Evolutionary conservation across 2,329 filamentous ascomycete genomes (phyloP), one percentile per base, ranked within the genome.

Genomic region (Botrytis galanthina): DNA sequence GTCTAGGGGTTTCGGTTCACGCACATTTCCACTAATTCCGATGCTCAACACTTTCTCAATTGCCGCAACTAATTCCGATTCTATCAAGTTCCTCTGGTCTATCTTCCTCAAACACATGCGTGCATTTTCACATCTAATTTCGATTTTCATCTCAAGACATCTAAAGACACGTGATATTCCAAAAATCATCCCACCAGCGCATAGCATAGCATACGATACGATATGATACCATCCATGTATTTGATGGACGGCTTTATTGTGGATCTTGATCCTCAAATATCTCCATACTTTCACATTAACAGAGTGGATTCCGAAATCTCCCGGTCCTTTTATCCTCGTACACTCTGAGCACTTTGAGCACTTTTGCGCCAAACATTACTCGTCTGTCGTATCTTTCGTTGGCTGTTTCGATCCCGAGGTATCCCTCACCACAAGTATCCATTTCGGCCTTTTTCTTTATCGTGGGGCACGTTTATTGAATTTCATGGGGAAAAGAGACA

Each of bases 211-310:
- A 57, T 29, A 29, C n/a, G n/a, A 57, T 29, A 29, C 51, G 51
- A 57, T 29, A 29, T n/a, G 51, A 57, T 29, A 18, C n/a, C 14
- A 57, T 29, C n/a, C 14, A 57, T 29, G 26, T 32, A 68, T 42
- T 29, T 39, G 46, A 54, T 42, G 44, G 64, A 66, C 70, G 70
- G 70, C 70, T 71, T 71, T 71, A 71, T 71, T 71, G n/a, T 71
- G 70, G 70, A 71, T 71, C 60, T 39, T 60, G n/a, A 57, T 39
- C 16, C 67, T 60, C 32, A 18, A 42, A 71, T 64, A 54, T 57
- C 37, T 71, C 46, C 59, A 54, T 54, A 29, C 35, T 42, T 32
- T 54, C 9, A 54, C 60, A 46, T 48, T 59, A 63, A 37, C 37
- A 57, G 32, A 35, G 70, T 66, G 35, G 70, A 66, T 54, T 66